Evolutionary conservation across 2,329 filamentous ascomycete genomes (phyloP).

Genomic region (Penicillium palitans): DNA sequence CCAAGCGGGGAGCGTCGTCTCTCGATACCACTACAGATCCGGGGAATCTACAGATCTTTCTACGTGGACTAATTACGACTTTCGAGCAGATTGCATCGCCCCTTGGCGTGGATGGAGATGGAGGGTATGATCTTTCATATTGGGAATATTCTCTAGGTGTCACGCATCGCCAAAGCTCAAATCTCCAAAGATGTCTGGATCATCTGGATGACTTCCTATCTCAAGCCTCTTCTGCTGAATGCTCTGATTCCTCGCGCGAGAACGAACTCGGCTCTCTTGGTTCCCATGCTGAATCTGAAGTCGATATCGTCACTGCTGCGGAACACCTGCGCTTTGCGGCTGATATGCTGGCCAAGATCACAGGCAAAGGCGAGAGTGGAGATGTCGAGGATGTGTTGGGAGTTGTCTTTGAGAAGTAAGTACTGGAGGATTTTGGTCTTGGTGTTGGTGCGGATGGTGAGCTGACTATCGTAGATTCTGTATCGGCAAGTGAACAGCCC

Average conservation of each 20-base stretch:
- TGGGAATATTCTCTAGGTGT: constrained; percentile 86
- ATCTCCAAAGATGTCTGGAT: constrained; percentile 70
- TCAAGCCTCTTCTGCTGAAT: constrained; percentile 47
- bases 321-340: constrained; percentile 84
- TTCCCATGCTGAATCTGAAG: constrained; percentile 31
- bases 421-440: constrained; percentile 25
- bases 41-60: constrained; percentile 68
- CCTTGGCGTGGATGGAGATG: constrained; percentile 34
- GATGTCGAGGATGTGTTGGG: constrained; percentile 96
- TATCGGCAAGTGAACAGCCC: constrained; percentile 51
- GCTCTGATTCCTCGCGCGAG: constrained; percentile 11
- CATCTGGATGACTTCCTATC: constrained; percentile 73
- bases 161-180: constrained; percentile 81
- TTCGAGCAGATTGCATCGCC: constrained; percentile 58
- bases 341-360: constrained; percentile 78
- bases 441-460: constrained; percentile 3
- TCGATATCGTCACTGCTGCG: constrained; percentile 86
- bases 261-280: constrained; percentile 10
- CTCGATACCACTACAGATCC: constrained; percentile 46
- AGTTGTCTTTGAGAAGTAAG: constrained; percentile 95
- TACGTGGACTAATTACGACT: constrained; percentile 63
- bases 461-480: constrained; percentile 51
- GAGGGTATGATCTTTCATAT: constrained; percentile 59
- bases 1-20: constrained; percentile 34
- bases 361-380: constrained; percentile 77